phyloP scores from a whole-genome alignment of 2,329 filamentous ascomycete species.

The Arthrobotrys sphaeroides region DNA sequence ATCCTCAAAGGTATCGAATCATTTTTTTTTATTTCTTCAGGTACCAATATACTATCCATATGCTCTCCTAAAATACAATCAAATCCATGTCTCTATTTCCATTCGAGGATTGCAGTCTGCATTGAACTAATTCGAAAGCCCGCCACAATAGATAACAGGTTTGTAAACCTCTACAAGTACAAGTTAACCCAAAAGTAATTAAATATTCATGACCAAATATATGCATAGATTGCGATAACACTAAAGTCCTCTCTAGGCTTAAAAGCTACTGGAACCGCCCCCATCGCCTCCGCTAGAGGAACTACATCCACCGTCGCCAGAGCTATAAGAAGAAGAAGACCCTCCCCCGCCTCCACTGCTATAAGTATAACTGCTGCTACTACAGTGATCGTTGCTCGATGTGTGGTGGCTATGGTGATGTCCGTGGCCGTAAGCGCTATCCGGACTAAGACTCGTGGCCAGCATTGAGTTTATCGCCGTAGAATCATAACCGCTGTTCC shows the following conservation, averaged over 20 bases:
- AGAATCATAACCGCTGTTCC: neutral
- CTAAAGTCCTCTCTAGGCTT: neutral
- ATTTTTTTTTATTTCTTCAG: too few species aligned
- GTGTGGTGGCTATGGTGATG: neutral
- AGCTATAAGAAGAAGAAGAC: neutral
- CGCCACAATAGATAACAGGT: too few species aligned
- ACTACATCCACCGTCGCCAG: neutral
- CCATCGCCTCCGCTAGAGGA: neutral
- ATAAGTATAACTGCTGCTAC: neutral
- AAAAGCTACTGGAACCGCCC: neutral
- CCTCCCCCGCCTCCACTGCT: neutral
- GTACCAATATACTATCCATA: too few species aligned
- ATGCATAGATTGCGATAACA: neutral
- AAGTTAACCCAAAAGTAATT: too few species aligned
- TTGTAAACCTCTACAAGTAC: too few species aligned
- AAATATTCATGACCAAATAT: too few species aligned
- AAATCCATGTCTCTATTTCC: too few species aligned
- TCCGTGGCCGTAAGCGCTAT: neutral
- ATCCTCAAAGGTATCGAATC: too few species aligned
- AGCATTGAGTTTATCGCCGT: conserved; percentile 14
- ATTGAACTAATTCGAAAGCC: too few species aligned
- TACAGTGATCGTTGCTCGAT: neutral
- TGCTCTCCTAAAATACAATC: too few species aligned
- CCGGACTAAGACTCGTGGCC: conserved; percentile 17
- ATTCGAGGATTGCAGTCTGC: too few species aligned